phyloP scores from a whole-genome alignment of 148 eudicot species.

The Arctostaphylos glauca region DNA sequence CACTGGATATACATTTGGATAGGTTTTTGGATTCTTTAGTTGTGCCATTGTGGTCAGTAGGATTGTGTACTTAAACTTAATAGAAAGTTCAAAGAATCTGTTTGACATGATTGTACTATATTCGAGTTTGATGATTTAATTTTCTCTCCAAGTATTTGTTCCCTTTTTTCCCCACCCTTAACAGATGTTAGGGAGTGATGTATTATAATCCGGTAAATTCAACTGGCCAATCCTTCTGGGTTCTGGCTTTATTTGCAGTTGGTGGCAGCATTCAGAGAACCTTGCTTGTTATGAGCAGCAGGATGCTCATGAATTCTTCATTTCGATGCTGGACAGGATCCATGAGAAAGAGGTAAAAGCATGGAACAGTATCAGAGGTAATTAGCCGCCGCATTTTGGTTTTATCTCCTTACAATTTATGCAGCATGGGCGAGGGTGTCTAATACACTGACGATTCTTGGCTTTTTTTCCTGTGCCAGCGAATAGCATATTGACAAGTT shows the following conservation, averaged over 20 bases:
- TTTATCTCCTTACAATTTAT: neutral
- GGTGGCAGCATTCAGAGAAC: constrained; percentile 74
- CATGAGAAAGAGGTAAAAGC: constrained; percentile 60
- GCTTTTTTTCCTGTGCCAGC: neutral
- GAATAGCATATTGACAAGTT: neutral
- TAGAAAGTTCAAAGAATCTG: neutral
- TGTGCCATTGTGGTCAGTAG: neutral
- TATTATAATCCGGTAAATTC: neutral
- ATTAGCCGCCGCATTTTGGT: neutral
- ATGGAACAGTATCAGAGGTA: constrained; percentile 38
- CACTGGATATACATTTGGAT: neutral
- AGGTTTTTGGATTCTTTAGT: neutral
- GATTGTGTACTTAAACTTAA: neutral
- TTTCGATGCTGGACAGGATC: constrained; percentile 59
- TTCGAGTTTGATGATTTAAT: neutral
- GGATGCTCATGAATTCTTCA: constrained; percentile 81
- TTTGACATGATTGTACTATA: constrained; percentile 5
- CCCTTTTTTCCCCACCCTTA: neutral
- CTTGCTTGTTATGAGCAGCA: constrained; percentile 76
- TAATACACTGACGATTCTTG: neutral
- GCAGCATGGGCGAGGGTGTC: neutral
- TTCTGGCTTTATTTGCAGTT: constrained; percentile 44
- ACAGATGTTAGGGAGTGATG: neutral
- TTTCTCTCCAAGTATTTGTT: neutral
- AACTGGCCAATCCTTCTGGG: constrained; percentile 16